Conservation (phyloP, 106 monocot genomes). For the Dendrobium chrysotoxum region DNA sequence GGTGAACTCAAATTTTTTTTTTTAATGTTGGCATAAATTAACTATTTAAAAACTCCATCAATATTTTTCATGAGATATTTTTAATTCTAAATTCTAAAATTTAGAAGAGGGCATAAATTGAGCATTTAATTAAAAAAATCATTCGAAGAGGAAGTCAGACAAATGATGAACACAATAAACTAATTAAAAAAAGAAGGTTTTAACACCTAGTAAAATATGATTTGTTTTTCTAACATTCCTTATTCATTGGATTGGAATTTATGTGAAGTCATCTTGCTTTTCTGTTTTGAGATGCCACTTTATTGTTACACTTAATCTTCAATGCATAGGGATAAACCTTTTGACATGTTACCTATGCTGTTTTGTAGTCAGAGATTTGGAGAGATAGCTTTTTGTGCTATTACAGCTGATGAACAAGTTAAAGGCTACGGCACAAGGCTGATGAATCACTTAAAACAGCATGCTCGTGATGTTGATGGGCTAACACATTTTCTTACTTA, state of each 20-base stretch:
- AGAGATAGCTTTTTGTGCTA: conserved; percentile 99
- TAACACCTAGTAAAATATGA: background rate
- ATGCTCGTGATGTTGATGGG: conserved; percentile 98
- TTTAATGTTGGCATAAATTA: too few species aligned
- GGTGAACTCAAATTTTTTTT: too few species aligned
- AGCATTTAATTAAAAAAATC: too few species aligned
- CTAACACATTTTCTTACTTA: conserved; percentile 96
- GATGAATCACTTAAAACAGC: conserved; percentile 99
- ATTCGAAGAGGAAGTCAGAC: too few species aligned
- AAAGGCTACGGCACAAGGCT: conserved; percentile 98
- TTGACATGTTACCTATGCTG: background rate
- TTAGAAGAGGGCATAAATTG: too few species aligned
- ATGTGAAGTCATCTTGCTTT: background rate
- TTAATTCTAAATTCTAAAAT: too few species aligned
- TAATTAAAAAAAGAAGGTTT: background rate
- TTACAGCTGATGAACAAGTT: conserved; percentile 97
- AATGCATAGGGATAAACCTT: background rate
- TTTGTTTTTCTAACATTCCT: background rate
- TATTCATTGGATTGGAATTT: background rate
- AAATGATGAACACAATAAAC: too few species aligned
- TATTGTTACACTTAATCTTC: background rate
- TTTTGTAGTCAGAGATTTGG: conserved; percentile 87
- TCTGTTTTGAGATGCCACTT: background rate
- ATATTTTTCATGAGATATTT: too few species aligned
- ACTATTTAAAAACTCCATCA: too few species aligned